Conservation (phyloP, 2,329 filamentous ascomycete species). For the Epichloe gansuensis region DNA sequence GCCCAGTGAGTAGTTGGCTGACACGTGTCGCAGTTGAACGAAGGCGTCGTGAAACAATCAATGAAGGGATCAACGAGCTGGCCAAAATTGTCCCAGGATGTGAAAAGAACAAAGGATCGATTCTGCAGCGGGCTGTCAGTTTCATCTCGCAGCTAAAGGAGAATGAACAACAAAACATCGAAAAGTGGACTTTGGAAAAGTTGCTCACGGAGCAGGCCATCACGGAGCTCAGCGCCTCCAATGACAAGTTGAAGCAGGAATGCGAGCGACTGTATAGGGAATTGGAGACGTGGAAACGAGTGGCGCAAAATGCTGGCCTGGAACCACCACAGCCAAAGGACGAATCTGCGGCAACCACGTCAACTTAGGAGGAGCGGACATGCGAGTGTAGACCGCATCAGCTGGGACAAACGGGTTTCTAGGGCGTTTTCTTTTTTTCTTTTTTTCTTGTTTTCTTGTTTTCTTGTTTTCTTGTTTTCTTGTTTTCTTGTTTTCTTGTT, state of each 20-base stretch:
- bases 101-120: slow-evolving; percentile 98
- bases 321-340: slow-evolving; percentile 28
- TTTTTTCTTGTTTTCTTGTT: background rate
- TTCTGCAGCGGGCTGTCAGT: slow-evolving; percentile 80
- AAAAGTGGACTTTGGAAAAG: slow-evolving; percentile 89
- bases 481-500: background rate
- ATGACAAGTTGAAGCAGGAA: slow-evolving; percentile 75
- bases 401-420: background rate
- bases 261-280: slow-evolving; percentile 67
- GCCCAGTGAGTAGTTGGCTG: slow-evolving; percentile 6
- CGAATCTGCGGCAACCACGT: slow-evolving; percentile 16
- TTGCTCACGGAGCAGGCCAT: slow-evolving; percentile 81
- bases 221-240: slow-evolving; percentile 72
- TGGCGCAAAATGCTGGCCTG: slow-evolving; percentile 47
- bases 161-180: slow-evolving; percentile 85
- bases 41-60: slow-evolving; percentile 92
- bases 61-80: slow-evolving; percentile 96
- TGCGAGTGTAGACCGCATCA: background rate
- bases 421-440: too few species aligned
- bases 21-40: slow-evolving; percentile 60
- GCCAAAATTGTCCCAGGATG: slow-evolving; percentile 95
- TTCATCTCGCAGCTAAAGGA: slow-evolving; percentile 94
- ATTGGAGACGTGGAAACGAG: slow-evolving; percentile 65
- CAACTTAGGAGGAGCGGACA: slow-evolving; percentile 18
- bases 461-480: background rate